Percentiles rank a stretch among this genome's conserved stretches.
Conservation (phyloP, 2,329 filamentous ascomycete species). For the Aspergillus jensenii region DNA sequence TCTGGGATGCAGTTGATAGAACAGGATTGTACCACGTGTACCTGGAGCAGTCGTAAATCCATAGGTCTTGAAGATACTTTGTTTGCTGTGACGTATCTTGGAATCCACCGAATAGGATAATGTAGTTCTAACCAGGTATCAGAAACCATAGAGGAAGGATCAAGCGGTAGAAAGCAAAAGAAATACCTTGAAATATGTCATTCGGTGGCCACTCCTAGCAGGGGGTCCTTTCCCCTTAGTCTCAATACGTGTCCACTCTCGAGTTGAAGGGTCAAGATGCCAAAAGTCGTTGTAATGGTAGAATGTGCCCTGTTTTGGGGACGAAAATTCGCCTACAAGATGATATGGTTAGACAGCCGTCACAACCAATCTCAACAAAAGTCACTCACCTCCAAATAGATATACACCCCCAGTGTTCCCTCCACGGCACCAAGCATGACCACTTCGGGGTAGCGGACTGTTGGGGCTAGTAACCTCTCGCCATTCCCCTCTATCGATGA, state of each 20-base stretch:
- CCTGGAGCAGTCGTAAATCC: constrained; percentile 89
- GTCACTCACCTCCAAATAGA: constrained; percentile 69
- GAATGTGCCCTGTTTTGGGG: constrained; percentile 95
- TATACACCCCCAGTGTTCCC: constrained; percentile 84
- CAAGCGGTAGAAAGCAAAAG: not conserved
- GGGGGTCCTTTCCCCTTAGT: constrained; percentile 70
- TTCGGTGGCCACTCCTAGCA: constrained; percentile 85
- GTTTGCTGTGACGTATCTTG: constrained; percentile 95
- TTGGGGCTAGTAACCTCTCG: constrained; percentile 87
- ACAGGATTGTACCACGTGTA: constrained; percentile 80
- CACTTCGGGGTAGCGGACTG: constrained; percentile 82
- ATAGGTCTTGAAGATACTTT: constrained; percentile 88
- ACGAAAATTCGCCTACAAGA: constrained; percentile 75
- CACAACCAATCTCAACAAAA: not conserved
- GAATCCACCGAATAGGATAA: constrained; percentile 93
- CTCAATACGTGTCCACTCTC: constrained; percentile 92
- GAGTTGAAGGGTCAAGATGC: constrained; percentile 76
- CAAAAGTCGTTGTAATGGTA: constrained; percentile 99
- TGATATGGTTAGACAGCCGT: constrained; percentile 5
- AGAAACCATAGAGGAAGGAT: not conserved
- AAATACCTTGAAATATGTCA: constrained; percentile 82
- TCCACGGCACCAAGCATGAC: constrained; percentile 91
- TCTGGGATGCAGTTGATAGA: constrained; percentile 74
- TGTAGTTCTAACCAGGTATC: constrained; percentile 64
- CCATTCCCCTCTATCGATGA: constrained; percentile 87